Conservation (phyloP, 768 basidiomycete species). For the Tephrocybe sp. region DNA sequence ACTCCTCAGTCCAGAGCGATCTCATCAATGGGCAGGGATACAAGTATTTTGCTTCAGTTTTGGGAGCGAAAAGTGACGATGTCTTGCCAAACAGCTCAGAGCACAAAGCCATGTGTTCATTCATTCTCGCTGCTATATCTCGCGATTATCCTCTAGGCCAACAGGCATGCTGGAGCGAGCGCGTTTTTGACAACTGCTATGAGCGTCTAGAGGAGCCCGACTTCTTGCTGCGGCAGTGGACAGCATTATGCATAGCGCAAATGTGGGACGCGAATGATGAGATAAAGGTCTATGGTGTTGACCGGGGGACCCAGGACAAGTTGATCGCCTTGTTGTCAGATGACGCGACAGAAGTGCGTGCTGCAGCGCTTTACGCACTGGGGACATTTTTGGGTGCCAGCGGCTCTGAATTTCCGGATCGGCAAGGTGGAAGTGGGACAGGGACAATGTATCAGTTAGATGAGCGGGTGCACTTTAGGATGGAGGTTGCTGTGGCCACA, state of each 20-base stretch:
- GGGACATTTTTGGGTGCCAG: slow-evolving; percentile 93
- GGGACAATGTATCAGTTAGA: slow-evolving; percentile 78
- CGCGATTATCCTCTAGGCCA: slow-evolving; percentile 91
- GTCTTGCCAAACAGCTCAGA: slow-evolving; percentile 91
- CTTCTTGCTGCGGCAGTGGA: slow-evolving; percentile 94
- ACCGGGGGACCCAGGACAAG: slow-evolving; percentile 77
- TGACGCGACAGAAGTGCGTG: slow-evolving; percentile 90
- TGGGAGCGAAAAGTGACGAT: slow-evolving; percentile 67
- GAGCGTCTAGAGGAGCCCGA: slow-evolving; percentile 85
- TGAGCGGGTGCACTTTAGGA: slow-evolving; percentile 76
- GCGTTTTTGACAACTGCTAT: slow-evolving; percentile 87
- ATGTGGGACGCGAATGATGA: slow-evolving; percentile 95
- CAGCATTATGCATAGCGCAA: slow-evolving; percentile 87
- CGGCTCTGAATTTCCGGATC: slow-evolving; percentile 65
- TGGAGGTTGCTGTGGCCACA: slow-evolving; percentile 92
- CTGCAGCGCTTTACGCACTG: slow-evolving; percentile 87
- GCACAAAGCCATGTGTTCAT: slow-evolving; percentile 98
- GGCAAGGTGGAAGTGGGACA: slow-evolving; percentile 80
- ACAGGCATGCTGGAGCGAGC: slow-evolving; percentile 76
- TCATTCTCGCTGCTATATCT: slow-evolving; percentile 87
- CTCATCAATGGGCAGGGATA: slow-evolving; percentile 82
- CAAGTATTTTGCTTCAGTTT: slow-evolving; percentile 81
- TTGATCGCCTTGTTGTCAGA: slow-evolving; percentile 79
- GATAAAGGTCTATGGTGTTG: slow-evolving; percentile 81
- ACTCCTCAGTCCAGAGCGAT: slow-evolving; percentile 88